phyloP scores from a whole-genome alignment of 768 basidiomycete genomes.

The Pisolithus albus region DNA sequence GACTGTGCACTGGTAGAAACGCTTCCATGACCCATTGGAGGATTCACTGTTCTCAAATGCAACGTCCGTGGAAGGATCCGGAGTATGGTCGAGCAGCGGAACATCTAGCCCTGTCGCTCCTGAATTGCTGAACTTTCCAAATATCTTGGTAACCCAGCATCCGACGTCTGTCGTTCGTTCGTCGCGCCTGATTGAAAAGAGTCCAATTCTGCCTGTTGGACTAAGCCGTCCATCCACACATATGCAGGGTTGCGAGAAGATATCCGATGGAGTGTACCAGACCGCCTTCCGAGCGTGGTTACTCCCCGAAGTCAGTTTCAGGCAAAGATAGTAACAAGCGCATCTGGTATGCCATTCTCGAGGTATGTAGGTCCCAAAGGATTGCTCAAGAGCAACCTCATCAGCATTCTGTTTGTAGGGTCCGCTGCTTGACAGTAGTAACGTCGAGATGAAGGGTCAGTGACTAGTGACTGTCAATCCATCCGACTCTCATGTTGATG shows the following conservation, averaged over 20 bases:
- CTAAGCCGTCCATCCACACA: conserved; percentile 20
- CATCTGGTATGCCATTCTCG: conserved; percentile 76
- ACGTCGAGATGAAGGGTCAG: conserved; percentile 73
- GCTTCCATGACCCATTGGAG: conserved; percentile 88
- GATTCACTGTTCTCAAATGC: conserved; percentile 83
- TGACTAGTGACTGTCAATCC: conserved; percentile 1
- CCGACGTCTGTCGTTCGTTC: conserved; percentile 58
- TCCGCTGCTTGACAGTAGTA: conserved; percentile 82
- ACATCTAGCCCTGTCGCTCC: conserved; percentile 41
- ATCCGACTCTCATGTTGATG: conserved; percentile 1
- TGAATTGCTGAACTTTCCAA: conserved; percentile 9
- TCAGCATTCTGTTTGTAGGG: conserved; percentile 47
- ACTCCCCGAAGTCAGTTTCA: conserved; percentile 65
- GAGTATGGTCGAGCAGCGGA: conserved; percentile 67
- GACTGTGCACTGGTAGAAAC: conserved; percentile 70
- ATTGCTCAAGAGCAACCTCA: background rate
- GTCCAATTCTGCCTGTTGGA: conserved; percentile 31
- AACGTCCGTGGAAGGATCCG: conserved; percentile 68
- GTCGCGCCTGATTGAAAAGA: conserved; percentile 54
- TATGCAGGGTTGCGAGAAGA: conserved; percentile 35
- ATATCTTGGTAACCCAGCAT: conserved; percentile 13
- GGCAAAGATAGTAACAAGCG: conserved; percentile 59
- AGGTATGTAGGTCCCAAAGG: conserved; percentile 41
- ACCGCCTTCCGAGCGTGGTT: conserved; percentile 68
- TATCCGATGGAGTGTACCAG: conserved; percentile 64